Base-by-base conservation (phyloP, 2,329 filamentous ascomycete species). In the Xylariales sp. region DNA sequence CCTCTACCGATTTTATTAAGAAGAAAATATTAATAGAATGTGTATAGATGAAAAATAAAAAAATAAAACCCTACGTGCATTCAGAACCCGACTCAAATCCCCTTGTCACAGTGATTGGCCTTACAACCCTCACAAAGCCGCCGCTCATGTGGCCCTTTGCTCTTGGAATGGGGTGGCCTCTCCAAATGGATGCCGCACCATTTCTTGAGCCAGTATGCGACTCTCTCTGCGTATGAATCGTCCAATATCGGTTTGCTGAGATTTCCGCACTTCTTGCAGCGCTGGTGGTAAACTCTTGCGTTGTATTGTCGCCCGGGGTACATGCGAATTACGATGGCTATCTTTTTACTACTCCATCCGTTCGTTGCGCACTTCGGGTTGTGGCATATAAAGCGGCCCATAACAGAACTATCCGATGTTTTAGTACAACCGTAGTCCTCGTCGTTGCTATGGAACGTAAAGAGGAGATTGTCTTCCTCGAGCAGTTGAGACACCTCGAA, bases 151-250 rank as follows among this genome's bases (percentile, higher is more conserved):
- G 69, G 71, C n/a, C 41, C 46, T 8, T 46, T 58, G 14, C 28
- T 61, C 7, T 48, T 50, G 9, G 34, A 34, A 12, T 69, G 62
- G 16, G 9, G 34, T 3, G 62, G 70, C 9, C 0, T 16, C 46
- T 69, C 59, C 48, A 70, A 5, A 9, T 30, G 1, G 5, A 75
- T 61, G 1, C 73, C 75, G 7, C 62, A 68, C 75, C 75, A 76
- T n/a, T 67, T 73, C 68, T 73, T 75, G 18, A 77, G 56, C 43
- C 75, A 58, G 41, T 77, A 75, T 3, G 75, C 60, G 4, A 76
- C 69, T 41, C 75, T 68, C 14, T 76, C 73, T 2, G 70, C 65
- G 36, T 77, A 77, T 23, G 72, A 71, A 1, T 61, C 61, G 50
- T 77, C 68, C 5, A 76, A 60, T 0, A 54, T 60, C 0, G 75